These are phyloP conservation scores for Podaxis mareebaensis DNA, from an alignment of 768 basidiomycete genomes.

Conservation along the genomic window DNA sequence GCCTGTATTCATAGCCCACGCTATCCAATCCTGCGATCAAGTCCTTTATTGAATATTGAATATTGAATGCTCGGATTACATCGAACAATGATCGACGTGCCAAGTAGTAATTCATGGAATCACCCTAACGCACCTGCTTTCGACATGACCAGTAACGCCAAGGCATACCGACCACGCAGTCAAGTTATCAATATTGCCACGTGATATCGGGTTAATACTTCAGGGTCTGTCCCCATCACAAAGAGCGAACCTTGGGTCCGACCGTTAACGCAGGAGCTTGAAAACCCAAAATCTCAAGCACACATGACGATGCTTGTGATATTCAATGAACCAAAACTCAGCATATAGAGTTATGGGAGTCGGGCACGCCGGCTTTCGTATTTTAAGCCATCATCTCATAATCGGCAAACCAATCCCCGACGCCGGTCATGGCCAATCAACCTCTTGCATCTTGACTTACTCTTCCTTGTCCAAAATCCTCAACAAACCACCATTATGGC, in stretches of 20 bases:
- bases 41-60: background rate
- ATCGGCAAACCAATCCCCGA: background rate
- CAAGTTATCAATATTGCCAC: background rate
- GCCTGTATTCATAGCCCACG: background rate
- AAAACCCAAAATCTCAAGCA: no score
- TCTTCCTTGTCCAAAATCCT: background rate
- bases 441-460: background rate
- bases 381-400: no score
- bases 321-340: no score
- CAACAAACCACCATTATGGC: conserved; percentile 34
- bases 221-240: no score
- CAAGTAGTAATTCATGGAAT: background rate
- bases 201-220: no score
- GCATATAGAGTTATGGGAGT: no score
- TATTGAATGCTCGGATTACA: background rate
- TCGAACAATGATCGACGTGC: background rate
- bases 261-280: no score
- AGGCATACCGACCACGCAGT: background rate
- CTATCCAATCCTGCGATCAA: conserved; percentile 6
- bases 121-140: background rate
- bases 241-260: no score
- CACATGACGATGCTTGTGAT: no score
- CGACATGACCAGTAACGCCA: background rate
- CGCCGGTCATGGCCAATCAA: background rate
- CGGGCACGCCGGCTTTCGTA: no score